phyloP scores from a whole-genome alignment of 2,329 filamentous ascomycete genomes.

The Arthroderma sp. region DNA sequence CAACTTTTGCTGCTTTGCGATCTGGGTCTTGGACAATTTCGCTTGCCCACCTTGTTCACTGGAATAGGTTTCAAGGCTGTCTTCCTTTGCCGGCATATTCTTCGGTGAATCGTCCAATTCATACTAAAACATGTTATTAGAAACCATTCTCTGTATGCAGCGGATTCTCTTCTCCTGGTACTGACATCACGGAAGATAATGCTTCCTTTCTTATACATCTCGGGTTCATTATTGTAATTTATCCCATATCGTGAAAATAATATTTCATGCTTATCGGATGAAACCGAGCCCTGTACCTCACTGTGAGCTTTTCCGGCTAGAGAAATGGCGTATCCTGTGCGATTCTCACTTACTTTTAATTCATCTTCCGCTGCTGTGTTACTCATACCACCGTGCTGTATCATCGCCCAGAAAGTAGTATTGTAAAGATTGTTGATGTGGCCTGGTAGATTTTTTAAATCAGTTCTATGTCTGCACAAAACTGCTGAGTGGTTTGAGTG shows the following conservation, averaged over 20 bases:
- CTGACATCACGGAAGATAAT: slow-evolving; percentile 71
- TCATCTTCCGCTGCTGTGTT: slow-evolving; percentile 67
- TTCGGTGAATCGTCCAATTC: slow-evolving; percentile 31
- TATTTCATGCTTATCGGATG: slow-evolving; percentile 90
- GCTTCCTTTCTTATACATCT: slow-evolving; percentile 87
- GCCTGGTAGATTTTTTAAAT: slow-evolving; percentile 35
- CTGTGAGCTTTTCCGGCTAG: slow-evolving; percentile 12
- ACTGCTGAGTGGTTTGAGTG: no score
- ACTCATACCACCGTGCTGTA: slow-evolving; percentile 62
- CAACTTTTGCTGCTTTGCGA: slow-evolving; percentile 70
- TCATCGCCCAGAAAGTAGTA: slow-evolving; percentile 85
- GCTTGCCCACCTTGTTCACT: slow-evolving; percentile 23
- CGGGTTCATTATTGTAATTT: slow-evolving; percentile 94
- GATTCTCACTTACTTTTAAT: slow-evolving; percentile 45
- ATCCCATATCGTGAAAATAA: slow-evolving; percentile 77
- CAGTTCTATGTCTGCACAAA: background rate
- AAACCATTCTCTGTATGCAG: no score
- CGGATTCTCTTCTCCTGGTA: slow-evolving; percentile 3
- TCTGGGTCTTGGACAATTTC: slow-evolving; percentile 61
- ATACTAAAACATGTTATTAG: no score
- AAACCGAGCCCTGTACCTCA: slow-evolving; percentile 55
- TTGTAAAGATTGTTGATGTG: slow-evolving; percentile 99
- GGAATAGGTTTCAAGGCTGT: background rate
- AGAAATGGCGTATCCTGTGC: background rate
- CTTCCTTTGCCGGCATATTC: slow-evolving; percentile 1